Conservation (phyloP, 495 filamentous ascomycete genomes). For the Penicillium macrosclerotiorum region DNA sequence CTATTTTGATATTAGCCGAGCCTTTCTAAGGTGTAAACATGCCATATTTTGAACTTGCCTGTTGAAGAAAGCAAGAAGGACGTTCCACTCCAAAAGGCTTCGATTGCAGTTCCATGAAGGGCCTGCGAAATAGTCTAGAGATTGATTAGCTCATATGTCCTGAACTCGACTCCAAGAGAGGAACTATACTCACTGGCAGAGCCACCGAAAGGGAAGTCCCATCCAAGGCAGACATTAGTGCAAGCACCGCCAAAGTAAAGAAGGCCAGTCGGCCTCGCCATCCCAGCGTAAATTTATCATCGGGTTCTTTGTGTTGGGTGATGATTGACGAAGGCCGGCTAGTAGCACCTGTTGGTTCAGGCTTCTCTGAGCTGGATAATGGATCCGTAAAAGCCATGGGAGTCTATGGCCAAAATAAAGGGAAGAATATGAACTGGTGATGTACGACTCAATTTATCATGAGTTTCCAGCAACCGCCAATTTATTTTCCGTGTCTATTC, state of each 20-base stretch:
- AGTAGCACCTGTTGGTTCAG: neutral
- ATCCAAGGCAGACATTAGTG: slow-evolving; percentile 69
- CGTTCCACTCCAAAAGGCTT: slow-evolving; percentile 60
- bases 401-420: neutral
- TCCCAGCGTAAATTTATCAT: slow-evolving; percentile 20
- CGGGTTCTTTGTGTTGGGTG: neutral
- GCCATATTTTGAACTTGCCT: too few species aligned
- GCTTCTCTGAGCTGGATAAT: slow-evolving; percentile 10
- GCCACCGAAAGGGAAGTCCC: slow-evolving; percentile 74
- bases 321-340: slow-evolving; percentile 7
- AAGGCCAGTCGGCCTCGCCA: slow-evolving; percentile 27
- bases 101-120: slow-evolving; percentile 52
- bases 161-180: neutral
- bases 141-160: neutral
- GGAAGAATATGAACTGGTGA: neutral
- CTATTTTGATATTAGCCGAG: slow-evolving; percentile 2
- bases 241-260: slow-evolving; percentile 56
- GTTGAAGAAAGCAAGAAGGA: slow-evolving; percentile 52
- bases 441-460: too few species aligned
- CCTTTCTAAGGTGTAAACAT: too few species aligned
- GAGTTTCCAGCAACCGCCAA: too few species aligned
- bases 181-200: slow-evolving; percentile 51
- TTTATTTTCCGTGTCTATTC: too few species aligned
- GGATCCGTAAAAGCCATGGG: slow-evolving; percentile 6
- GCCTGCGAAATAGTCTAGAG: slow-evolving; percentile 34